A percentile compares a stretch with the other conserved stretches of the same genome.
These are phyloP conservation scores for Ustilago cynodontis DNA, from an alignment of 1,284 basidiomycete genomes.

Conservation along the genomic window DNA sequence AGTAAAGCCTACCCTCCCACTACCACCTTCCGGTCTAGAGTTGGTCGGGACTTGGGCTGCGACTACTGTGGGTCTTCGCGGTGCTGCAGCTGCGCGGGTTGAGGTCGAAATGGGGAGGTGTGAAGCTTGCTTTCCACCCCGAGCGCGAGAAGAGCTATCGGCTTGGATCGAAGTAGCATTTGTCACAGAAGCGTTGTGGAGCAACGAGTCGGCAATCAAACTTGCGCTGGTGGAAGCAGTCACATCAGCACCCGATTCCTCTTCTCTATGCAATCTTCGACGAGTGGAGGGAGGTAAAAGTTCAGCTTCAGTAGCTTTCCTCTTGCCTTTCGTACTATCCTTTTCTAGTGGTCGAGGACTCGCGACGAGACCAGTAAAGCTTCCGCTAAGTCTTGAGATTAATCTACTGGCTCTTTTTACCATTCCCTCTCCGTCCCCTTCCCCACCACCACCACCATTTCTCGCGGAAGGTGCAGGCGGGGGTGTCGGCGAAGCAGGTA, in stretches of 20 bases:
- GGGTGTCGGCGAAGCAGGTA: neutral
- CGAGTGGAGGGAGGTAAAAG: neutral
- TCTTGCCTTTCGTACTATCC: conserved; percentile 10
- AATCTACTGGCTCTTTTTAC: conserved; percentile 23
- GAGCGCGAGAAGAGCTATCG: neutral
- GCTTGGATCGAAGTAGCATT: conserved; percentile 22
- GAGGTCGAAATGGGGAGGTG: neutral
- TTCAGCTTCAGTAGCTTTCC: conserved; percentile 28
- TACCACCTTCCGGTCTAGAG: too few relatives aligned
- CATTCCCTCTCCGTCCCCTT: conserved; percentile 18
- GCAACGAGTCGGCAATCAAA: conserved; percentile 6
- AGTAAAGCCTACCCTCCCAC: neutral
- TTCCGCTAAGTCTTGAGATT: conserved; percentile 45
- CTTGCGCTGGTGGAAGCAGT: neutral
- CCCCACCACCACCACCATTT: too few relatives aligned
- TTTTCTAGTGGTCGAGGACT: conserved; percentile 1
- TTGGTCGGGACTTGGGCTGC: too few relatives aligned
- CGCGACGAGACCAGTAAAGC: conserved; percentile 26
- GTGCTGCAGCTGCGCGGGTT: too few relatives aligned
- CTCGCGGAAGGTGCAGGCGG: neutral
- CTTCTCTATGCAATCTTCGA: conserved; percentile 1
- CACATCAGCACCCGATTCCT: conserved; percentile 7
- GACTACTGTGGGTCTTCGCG: too few relatives aligned
- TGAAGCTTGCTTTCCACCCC: neutral
- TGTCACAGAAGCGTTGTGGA: conserved; percentile 2